These are phyloP conservation scores for Luzula sylvatica DNA, from an alignment of 176 grass and related monocot species.

Conservation along the genomic window DNA sequence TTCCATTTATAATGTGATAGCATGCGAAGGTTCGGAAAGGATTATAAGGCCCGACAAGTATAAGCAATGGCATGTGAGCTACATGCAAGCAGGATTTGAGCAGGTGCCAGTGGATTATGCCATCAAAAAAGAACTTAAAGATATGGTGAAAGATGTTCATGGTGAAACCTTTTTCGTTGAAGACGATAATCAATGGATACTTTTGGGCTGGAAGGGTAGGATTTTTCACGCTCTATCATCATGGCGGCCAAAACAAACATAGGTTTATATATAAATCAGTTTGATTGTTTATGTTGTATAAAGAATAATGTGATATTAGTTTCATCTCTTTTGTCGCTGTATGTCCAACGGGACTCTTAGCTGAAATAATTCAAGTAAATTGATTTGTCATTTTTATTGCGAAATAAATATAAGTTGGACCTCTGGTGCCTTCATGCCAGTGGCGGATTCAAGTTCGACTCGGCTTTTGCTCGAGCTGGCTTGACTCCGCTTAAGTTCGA, in stretches of 20 bases:
- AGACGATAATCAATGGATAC: slow-evolving; percentile 28
- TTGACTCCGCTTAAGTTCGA: no score
- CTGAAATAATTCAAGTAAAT: no score
- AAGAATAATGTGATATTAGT: no score
- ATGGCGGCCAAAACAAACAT: slow-evolving; percentile 9
- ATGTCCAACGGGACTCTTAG: no score
- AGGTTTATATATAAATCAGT: neutral
- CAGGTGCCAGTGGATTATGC: slow-evolving; percentile 15
- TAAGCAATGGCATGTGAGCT: slow-evolving; percentile 34
- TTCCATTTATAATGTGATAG: slow-evolving; percentile 30
- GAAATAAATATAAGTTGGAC: no score
- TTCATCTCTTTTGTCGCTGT: no score
- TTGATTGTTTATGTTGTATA: no score
- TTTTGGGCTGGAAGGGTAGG: slow-evolving; percentile 24
- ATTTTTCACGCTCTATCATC: slow-evolving; percentile 9
- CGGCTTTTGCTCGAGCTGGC: no score
- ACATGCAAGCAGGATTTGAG: slow-evolving; percentile 19
- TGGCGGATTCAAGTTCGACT: no score
- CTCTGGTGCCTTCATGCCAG: no score
- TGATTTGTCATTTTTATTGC: no score
- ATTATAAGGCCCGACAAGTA: slow-evolving; percentile 30
- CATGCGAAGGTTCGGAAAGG: slow-evolving; percentile 23
- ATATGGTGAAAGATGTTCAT: slow-evolving; percentile 24
- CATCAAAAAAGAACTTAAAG: slow-evolving; percentile 16
- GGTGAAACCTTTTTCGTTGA: slow-evolving; percentile 24